Conservation (phyloP, 345 rosid species). For the Rhodamnia argentea region DNA sequence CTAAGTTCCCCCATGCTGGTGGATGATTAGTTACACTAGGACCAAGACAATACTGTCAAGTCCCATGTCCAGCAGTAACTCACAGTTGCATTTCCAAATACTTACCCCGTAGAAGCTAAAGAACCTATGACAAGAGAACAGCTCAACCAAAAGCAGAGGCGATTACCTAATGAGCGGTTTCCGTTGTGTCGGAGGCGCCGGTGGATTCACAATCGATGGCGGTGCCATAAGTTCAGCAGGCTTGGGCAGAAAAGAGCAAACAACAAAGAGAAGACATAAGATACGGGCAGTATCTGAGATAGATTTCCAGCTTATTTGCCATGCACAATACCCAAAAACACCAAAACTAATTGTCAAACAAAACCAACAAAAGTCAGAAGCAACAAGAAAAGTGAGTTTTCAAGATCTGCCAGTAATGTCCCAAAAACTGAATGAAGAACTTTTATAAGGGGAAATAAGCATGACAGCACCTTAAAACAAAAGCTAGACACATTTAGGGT, state of each 20-base stretch:
- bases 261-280: background rate
- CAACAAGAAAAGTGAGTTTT: background rate
- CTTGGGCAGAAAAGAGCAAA: slow-evolving; percentile 21
- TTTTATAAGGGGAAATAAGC: background rate
- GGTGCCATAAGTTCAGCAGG: slow-evolving; percentile 42
- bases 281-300: background rate
- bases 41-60: background rate
- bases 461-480: background rate
- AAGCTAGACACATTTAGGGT: background rate
- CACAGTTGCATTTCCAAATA: background rate
- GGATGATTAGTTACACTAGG: background rate
- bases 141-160: background rate
- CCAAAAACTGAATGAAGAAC: background rate
- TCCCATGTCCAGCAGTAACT: background rate
- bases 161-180: slow-evolving; percentile 78
- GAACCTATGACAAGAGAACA: background rate
- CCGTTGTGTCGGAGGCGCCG: slow-evolving; percentile 31
- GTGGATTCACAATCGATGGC: slow-evolving; percentile 9
- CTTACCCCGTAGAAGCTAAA: background rate
- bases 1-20: background rate
- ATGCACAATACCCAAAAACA: background rate
- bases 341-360: background rate
- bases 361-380: background rate
- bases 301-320: background rate
- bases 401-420: background rate